Evolutionary conservation across 192 early-diverging fungal genomes (phyloP), one percentile per base, ranked within the genome.

Genomic region (Ambispora gerdemannii): DNA sequence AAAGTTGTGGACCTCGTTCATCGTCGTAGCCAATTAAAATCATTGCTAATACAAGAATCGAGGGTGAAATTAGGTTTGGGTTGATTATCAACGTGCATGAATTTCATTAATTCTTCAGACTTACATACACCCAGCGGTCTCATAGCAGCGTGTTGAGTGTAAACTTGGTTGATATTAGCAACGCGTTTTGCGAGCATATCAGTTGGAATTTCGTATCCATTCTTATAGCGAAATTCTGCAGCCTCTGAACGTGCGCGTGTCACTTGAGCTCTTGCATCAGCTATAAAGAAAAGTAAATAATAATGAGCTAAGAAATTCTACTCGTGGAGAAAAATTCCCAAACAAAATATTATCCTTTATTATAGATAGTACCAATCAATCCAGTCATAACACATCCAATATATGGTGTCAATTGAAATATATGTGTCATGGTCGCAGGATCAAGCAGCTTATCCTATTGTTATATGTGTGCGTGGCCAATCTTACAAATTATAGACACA

Each of bases 351-450:
- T 63, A 43, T 67, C 78, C n/a, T n/a, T n/a, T n/a, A n/a, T n/a
- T n/a, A n/a, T n/a, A n/a, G n/a, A n/a, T n/a, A n/a, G 31, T 77
- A 93, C 90, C 85, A 62, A 93, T 85, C 75, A 97, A 78, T n/a
- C 96, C 98, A 30, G 94, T 98, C 92, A 98, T 95, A 63, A 97
- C 96, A 77, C 96, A 98, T 33, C 96, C 98, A 78, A 99, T 93
- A 59, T 86, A 84, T 15, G 91, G 89, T 24, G 96, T 96, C 58
- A 99, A 77, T 73, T 90, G 83, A 79, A 95, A 99, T 60, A 99
- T 80, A 71, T 95, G 94, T 55, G 95, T 94, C 52, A 98, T 88
- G 11, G 95, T 91, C 25, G 88, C 86, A 8, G 95, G 87, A 76
- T 99, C 98, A 59, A 98, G 83, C 15, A 99, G 82, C 85, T 97